These are phyloP conservation scores for Fistulifera pelliculosa DNA, from an alignment of 108 stramenopile species.

Conservation along the genomic window DNA sequence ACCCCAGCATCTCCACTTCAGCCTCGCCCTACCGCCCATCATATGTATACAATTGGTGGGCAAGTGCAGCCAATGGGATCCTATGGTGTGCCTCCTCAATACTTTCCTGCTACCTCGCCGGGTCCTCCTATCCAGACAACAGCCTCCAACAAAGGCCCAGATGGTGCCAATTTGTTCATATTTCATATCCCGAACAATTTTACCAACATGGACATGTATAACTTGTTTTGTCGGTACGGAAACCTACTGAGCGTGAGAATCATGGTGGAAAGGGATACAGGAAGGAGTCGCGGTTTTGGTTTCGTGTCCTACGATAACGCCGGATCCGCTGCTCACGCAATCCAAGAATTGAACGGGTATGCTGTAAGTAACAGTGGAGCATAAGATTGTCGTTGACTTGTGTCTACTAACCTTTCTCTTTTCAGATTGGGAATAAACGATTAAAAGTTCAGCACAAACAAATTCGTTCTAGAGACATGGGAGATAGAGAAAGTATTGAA, in stretches of 20 bases:
- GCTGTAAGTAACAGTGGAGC: slow-evolving; percentile 40
- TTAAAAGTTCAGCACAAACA: slow-evolving; percentile 85
- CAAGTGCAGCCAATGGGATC: slow-evolving; percentile 1
- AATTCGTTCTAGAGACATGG: slow-evolving; percentile 22
- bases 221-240: slow-evolving; percentile 84
- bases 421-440: slow-evolving; percentile 80
- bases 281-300: slow-evolving; percentile 92
- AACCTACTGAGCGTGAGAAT: slow-evolving; percentile 90
- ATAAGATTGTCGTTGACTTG: neutral
- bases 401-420: slow-evolving; percentile 1
- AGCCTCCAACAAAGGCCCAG: slow-evolving; percentile 62
- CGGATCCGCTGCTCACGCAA: slow-evolving; percentile 90
- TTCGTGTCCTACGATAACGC: slow-evolving; percentile 92
- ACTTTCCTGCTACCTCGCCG: slow-evolving; percentile 47
- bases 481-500: slow-evolving; percentile 1
- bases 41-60: neutral
- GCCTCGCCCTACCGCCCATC: slow-evolving; percentile 12
- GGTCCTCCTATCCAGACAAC: slow-evolving; percentile 73
- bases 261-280: slow-evolving; percentile 93
- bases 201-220: slow-evolving; percentile 88
- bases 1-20: slow-evolving; percentile 20
- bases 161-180: slow-evolving; percentile 94
- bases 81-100: slow-evolving; percentile 16
- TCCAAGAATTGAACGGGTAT: slow-evolving; percentile 87
- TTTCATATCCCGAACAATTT: slow-evolving; percentile 98